phyloP scores from a whole-genome alignment of 805 yeast species.

The Ogataea neopini region DNA sequence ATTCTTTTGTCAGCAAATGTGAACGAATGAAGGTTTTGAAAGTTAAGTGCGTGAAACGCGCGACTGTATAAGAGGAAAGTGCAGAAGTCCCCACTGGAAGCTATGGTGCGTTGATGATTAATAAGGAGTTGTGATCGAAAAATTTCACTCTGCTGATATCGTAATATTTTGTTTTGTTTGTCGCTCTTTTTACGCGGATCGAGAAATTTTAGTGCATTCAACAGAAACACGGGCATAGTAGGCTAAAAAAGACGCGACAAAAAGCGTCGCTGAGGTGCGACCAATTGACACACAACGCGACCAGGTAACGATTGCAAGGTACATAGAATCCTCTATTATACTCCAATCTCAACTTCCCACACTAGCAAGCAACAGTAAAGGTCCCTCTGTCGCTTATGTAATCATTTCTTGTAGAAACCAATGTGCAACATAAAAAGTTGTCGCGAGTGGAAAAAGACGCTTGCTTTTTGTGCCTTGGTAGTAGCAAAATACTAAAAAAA shows the following conservation, averaged over 20 bases:
- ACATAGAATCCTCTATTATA: too few species aligned
- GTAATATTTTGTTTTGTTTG: slow-evolving; percentile 1
- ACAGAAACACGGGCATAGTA: background rate
- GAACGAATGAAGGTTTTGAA: background rate
- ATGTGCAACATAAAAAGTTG: background rate
- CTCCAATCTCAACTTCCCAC: too few species aligned
- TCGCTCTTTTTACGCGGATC: slow-evolving; percentile 1
- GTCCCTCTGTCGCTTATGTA: background rate
- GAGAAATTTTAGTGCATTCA: background rate
- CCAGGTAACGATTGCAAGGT: too few species aligned
- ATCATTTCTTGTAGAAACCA: background rate
- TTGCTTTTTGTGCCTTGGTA: background rate
- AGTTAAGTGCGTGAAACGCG: too few species aligned
- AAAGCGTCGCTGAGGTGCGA: background rate
- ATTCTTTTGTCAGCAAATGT: background rate
- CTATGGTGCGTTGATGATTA: background rate
- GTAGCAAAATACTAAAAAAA: background rate
- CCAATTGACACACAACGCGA: too few species aligned
- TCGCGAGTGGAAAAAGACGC: background rate
- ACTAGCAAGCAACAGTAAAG: too few species aligned
- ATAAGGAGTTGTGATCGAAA: background rate
- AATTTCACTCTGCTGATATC: background rate
- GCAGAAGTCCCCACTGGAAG: background rate
- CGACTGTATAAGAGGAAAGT: background rate
- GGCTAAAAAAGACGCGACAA: slow-evolving; percentile 1